Evolutionary conservation across 805 yeast genomes (phyloP), one percentile per base, ranked within the genome.

Genomic region (Candida adriatica): DNA sequence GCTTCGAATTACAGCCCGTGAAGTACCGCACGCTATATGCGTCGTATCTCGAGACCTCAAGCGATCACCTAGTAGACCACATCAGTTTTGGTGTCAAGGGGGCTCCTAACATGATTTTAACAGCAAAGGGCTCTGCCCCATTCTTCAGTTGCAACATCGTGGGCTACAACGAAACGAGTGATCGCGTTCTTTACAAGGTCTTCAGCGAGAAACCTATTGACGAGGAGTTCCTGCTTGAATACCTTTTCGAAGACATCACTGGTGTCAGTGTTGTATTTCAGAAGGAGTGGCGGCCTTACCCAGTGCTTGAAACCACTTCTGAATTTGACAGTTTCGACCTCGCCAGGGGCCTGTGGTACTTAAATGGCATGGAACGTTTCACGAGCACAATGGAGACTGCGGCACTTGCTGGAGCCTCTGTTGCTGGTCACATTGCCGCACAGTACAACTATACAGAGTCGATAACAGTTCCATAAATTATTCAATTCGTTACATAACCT

Each of bases 381-480:
- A 56, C 67, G 31, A 64, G 71, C 34, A 70, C 75, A 0, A 66
- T 70, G 74, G 76, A 70, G 39, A 68, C 76, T 0, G 53, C 65
- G 10, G 65, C 72, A 1, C 42, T 70, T 18, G 63, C 68, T 2
- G 75, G 74, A 16, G 70, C 71, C 13, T 62, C 62, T 34, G 68
- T 64, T 16, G 75, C 75, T 4, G 68, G 62, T 2, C 45, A 67
- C 26, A 56, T 69, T 4, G 43, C 61, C 7, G 5, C 19, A 3
- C 59, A 55, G 1, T 33, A 31, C 18, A 58, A 58, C 29, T 19
- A 8, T 11, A 49, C 51, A 0, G 47, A 56, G 10, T 20, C 14
- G 2, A 33, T 41, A 17, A 18, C 24, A 11, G 29, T 39, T 4
- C 42, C 42, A 19, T 39, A 19, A 11, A 19, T 19, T n/a, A n/a